A percentile compares a stretch with the other conserved stretches of the same genome.
phyloP scores from a whole-genome alignment of 805 yeast species.

The Ogataea henricii region DNA sequence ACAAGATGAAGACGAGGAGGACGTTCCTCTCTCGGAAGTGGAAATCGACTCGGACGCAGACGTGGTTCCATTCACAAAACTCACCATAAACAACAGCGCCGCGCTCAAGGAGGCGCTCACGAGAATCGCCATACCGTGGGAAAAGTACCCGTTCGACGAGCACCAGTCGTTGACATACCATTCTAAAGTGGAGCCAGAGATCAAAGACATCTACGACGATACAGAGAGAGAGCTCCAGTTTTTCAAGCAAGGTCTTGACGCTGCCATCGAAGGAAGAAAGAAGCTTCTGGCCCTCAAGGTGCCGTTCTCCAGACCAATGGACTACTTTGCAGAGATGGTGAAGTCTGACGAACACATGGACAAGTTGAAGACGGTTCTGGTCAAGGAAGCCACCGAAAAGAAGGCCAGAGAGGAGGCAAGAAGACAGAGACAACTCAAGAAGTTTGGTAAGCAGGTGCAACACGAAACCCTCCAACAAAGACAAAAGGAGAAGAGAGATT shows the following conservation, averaged over 20 bases:
- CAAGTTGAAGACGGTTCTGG: constrained; percentile 76
- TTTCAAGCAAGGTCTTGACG: constrained; percentile 89
- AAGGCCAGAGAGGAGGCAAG: constrained; percentile 91
- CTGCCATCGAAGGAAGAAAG: constrained; percentile 72
- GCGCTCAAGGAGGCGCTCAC: constrained; percentile 74
- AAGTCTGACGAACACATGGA: constrained; percentile 99
- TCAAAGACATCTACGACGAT: constrained; percentile 90
- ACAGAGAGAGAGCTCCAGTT: constrained; percentile 94
- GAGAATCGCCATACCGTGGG: constrained; percentile 65
- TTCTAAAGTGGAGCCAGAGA: constrained; percentile 60
- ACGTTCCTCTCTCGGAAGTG: constrained; percentile 85
- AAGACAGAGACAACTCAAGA: constrained; percentile 91
- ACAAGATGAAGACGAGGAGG: constrained; percentile 73
- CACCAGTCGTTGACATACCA: constrained; percentile 73
- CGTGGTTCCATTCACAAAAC: constrained; percentile 86
- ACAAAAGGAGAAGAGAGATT: constrained; percentile 88
- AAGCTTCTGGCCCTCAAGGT: constrained; percentile 68
- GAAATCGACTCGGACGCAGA: constrained; percentile 95
- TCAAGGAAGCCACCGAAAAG: constrained; percentile 75
- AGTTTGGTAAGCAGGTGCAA: constrained; percentile 97
- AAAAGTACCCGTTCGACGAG: constrained; percentile 74
- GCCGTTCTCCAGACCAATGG: constrained; percentile 90
- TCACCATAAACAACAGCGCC: constrained; percentile 83
- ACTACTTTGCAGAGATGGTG: constrained; percentile 98
- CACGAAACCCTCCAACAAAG: constrained; percentile 90